phyloP scores from a whole-genome alignment of 2,329 filamentous ascomycete species.

The Stylonectria norvegica region DNA sequence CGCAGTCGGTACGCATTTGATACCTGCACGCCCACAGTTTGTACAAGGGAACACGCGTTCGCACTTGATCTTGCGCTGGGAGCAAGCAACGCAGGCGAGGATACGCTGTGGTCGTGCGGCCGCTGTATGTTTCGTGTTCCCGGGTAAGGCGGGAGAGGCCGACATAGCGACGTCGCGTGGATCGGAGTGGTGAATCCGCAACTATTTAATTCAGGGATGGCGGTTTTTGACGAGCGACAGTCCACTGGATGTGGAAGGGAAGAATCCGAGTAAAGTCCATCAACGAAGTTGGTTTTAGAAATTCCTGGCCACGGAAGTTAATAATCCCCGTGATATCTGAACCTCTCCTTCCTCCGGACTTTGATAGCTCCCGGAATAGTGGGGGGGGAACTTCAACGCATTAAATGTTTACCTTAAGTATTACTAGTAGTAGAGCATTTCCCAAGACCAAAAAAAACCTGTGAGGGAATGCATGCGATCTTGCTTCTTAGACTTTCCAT shows the following conservation, averaged over 20 bases:
- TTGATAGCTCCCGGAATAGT: not conserved
- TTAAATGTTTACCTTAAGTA: too few species aligned
- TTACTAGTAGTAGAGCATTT: too few species aligned
- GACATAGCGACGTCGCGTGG: not conserved
- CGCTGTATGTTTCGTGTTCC: not conserved
- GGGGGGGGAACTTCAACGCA: too few species aligned
- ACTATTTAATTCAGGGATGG: not conserved
- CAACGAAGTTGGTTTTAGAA: not conserved
- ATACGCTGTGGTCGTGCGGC: conserved; percentile 27
- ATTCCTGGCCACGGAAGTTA: not conserved
- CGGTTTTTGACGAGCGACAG: too few species aligned
- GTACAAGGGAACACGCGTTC: conserved; percentile 56
- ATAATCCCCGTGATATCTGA: not conserved
- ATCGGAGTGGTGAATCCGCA: too few species aligned
- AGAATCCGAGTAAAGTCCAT: not conserved
- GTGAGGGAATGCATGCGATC: too few species aligned
- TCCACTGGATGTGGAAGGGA: too few species aligned
- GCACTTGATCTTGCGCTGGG: conserved; percentile 63
- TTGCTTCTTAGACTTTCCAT: too few species aligned
- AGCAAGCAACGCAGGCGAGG: conserved; percentile 56
- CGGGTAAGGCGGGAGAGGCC: not conserved
- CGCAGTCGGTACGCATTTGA: conserved; percentile 43
- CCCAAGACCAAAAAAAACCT: too few species aligned
- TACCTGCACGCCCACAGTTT: conserved; percentile 46
- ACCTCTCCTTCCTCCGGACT: not conserved